Evolutionary conservation across 1,284 basidiomycete species (phyloP).

Genomic region (Apiotrichum domesticum): DNA sequence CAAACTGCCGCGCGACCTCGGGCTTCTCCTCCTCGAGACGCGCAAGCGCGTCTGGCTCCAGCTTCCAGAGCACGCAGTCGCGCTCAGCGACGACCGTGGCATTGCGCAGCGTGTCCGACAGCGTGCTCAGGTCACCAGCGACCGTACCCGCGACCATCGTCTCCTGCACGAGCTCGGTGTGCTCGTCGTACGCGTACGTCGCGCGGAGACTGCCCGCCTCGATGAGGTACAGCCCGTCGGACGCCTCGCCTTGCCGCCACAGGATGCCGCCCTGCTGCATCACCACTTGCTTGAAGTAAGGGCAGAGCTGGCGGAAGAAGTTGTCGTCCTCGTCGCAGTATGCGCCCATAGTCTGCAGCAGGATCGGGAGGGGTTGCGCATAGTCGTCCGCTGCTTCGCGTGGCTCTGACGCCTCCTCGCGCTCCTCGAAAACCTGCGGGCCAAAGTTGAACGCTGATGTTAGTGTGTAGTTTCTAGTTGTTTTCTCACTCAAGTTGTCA

Average conservation of each 20-base stretch:
- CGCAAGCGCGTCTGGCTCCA: slow-evolving; percentile 57
- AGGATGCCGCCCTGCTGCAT: slow-evolving; percentile 60
- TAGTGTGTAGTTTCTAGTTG: background rate
- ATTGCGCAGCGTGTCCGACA: slow-evolving; percentile 70
- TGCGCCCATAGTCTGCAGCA: slow-evolving; percentile 69
- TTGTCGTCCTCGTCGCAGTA: slow-evolving; percentile 48
- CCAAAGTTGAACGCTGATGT: background rate
- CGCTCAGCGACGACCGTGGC: slow-evolving; percentile 79
- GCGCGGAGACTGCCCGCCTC: slow-evolving; percentile 77
- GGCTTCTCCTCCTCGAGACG: slow-evolving; percentile 62
- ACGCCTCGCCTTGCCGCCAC: slow-evolving; percentile 66
- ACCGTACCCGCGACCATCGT: slow-evolving; percentile 89
- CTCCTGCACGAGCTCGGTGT: slow-evolving; percentile 63
- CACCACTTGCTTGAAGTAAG: slow-evolving; percentile 62
- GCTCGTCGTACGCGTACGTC: slow-evolving; percentile 66
- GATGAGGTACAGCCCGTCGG: slow-evolving; percentile 81
- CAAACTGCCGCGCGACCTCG: slow-evolving; percentile 60
- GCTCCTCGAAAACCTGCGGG: background rate
- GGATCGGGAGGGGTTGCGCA: slow-evolving; percentile 47
- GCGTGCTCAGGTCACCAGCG: slow-evolving; percentile 77
- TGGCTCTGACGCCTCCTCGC: slow-evolving; percentile 16
- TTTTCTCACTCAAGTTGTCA: slow-evolving; percentile 21
- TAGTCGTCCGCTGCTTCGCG: background rate
- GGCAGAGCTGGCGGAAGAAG: slow-evolving; percentile 52
- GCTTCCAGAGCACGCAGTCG: slow-evolving; percentile 70